Percentiles rank a stretch among this genome's conserved stretches.
phyloP scores from a whole-genome alignment of 1,139 yeast genomes.

The Pichia sp. region DNA sequence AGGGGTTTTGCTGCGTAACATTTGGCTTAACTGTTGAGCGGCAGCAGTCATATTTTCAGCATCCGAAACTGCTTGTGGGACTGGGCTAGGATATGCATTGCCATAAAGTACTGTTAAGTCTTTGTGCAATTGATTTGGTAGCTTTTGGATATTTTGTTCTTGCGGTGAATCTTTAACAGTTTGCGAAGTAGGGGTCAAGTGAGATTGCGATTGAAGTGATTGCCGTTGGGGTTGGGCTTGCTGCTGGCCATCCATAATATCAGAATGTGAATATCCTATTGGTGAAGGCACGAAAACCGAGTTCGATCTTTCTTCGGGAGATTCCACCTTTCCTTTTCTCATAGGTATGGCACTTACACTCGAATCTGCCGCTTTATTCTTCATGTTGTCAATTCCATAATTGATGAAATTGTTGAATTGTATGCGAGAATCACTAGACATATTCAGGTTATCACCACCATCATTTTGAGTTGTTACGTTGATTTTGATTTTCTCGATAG shows the following conservation, averaged over 20 bases:
- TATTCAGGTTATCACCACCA: constrained; percentile 24
- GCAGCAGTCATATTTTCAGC: not conserved
- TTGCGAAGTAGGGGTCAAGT: not conserved
- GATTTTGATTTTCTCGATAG: constrained; percentile 42
- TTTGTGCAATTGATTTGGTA: not conserved
- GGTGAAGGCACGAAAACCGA: constrained; percentile 20
- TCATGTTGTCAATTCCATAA: constrained; percentile 16
- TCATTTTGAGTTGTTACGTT: constrained; percentile 24
- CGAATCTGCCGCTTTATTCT: not conserved
- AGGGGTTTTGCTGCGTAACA: constrained; percentile 3
- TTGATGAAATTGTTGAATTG: constrained; percentile 28
- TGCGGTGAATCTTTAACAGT: not conserved
- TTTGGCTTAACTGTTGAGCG: not conserved
- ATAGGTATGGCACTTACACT: not conserved
- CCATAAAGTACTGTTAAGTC: not conserved
- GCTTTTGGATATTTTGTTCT: not conserved
- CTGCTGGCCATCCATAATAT: constrained; percentile 5
- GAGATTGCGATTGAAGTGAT: not conserved
- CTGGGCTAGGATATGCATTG: not conserved
- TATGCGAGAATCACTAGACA: constrained; percentile 25
- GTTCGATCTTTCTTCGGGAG: constrained; percentile 1
- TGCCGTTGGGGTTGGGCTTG: not conserved
- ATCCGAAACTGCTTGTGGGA: not conserved
- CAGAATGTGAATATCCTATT: constrained; percentile 19
- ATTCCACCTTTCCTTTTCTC: not conserved